Percentiles rank a stretch among this genome's conserved stretches.
phyloP scores from a whole-genome alignment of 2,329 filamentous ascomycete genomes.

The Periglandula ipomoeae region DNA sequence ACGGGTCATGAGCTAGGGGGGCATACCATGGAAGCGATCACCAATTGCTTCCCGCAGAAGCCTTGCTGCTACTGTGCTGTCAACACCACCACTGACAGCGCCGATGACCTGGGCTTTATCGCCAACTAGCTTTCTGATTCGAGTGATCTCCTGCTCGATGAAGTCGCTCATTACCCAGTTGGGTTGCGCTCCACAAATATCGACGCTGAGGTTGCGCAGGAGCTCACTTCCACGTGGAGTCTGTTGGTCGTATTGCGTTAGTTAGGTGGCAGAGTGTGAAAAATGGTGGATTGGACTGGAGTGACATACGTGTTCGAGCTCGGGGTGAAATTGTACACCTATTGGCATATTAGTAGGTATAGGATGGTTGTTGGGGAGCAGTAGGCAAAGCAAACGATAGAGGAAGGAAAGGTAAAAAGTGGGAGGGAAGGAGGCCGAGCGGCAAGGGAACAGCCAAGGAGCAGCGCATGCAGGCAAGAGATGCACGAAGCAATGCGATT shows the following conservation, averaged over 20 bases:
- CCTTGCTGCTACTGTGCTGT: constrained; percentile 78
- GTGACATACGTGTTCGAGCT: constrained; percentile 40
- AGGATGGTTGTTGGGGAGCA: too few species aligned
- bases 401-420: too few species aligned
- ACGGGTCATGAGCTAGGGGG: too few species aligned
- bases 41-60: constrained; percentile 79
- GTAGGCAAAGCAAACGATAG: too few species aligned
- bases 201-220: constrained; percentile 73
- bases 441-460: too few species aligned
- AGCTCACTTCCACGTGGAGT: constrained; percentile 55
- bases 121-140: constrained; percentile 77
- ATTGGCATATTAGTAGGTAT: neutral
- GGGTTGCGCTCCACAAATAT: constrained; percentile 66
- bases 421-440: too few species aligned
- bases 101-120: constrained; percentile 69
- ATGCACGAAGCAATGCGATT: neutral
- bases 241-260: neutral
- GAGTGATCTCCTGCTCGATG: constrained; percentile 65
- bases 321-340: constrained; percentile 82
- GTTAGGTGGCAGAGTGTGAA: neutral
- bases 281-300: neutral
- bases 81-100: constrained; percentile 64
- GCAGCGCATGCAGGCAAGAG: too few species aligned
- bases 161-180: constrained; percentile 87
- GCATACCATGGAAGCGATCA: constrained; percentile 35